A percentile compares a stretch with the other conserved stretches of the same genome.
phyloP scores from a whole-genome alignment of 805 yeast species.

The Debaryomyces maramus region DNA sequence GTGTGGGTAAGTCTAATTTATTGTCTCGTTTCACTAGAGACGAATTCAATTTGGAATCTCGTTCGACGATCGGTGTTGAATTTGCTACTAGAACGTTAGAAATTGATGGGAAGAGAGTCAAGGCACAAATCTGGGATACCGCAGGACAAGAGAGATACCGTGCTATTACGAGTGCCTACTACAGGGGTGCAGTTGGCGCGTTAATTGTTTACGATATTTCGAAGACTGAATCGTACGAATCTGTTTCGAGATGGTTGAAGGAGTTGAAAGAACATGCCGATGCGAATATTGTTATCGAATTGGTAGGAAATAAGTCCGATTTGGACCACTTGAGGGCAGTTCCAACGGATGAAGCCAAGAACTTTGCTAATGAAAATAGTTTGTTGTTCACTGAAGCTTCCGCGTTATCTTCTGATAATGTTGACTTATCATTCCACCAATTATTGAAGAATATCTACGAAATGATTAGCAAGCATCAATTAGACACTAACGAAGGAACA shows the following conservation, averaged over 20 bases:
- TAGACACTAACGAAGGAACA: slow-evolving; percentile 76
- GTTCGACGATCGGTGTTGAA: slow-evolving; percentile 96
- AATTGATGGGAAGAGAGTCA: slow-evolving; percentile 78
- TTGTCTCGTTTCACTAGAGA: slow-evolving; percentile 92
- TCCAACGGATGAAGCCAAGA: slow-evolving; percentile 96
- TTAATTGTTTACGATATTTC: slow-evolving; percentile 93
- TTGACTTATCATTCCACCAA: slow-evolving; percentile 91
- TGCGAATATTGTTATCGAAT: slow-evolving; percentile 90
- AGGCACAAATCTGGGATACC: slow-evolving; percentile 97
- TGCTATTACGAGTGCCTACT: slow-evolving; percentile 95
- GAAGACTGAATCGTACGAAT: slow-evolving; percentile 82
- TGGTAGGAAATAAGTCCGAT: slow-evolving; percentile 91
- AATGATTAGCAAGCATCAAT: slow-evolving; percentile 90
- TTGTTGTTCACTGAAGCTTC: slow-evolving; percentile 93
- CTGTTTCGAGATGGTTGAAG: slow-evolving; percentile 85
- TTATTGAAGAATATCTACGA: slow-evolving; percentile 90
- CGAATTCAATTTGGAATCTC: slow-evolving; percentile 91
- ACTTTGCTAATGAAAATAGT: slow-evolving; percentile 89
- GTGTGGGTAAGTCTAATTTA: slow-evolving; percentile 94
- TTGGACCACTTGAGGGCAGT: slow-evolving; percentile 91
- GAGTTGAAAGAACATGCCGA: slow-evolving; percentile 90
- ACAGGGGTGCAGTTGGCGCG: slow-evolving; percentile 98
- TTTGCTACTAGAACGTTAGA: slow-evolving; percentile 95
- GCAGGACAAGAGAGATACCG: slow-evolving; percentile 99
- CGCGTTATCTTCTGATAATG: slow-evolving; percentile 92